Conservation (phyloP, 306 rosid species). For the Lathyrus aphaca region DNA sequence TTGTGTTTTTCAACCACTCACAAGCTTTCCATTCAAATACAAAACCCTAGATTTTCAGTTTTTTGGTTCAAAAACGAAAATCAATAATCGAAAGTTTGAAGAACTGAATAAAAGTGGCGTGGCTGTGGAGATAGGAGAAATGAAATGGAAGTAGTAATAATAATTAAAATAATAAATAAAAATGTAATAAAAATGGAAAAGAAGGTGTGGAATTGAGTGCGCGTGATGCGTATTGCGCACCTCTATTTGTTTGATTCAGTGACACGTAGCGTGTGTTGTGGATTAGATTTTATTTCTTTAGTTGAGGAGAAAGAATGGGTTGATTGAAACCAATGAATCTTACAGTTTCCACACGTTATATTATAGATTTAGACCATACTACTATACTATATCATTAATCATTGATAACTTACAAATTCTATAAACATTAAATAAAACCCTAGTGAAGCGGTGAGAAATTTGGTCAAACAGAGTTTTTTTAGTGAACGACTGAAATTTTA, state of each 20-base stretch:
- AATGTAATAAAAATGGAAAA: not conserved
- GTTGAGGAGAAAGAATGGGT: not conserved
- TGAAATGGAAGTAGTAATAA: not conserved
- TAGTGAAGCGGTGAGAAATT: too few relatives aligned
- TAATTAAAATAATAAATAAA: not conserved
- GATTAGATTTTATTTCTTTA: not conserved
- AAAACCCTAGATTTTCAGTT: not conserved
- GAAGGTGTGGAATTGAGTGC: not conserved
- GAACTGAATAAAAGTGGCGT: not conserved
- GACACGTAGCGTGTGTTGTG: constrained; percentile 21
- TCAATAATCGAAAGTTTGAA: not conserved
- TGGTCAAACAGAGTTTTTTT: too few relatives aligned
- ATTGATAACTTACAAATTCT: not conserved
- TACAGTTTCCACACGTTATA: not conserved
- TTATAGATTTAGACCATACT: not conserved
- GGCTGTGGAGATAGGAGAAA: not conserved
- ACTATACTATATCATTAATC: not conserved
- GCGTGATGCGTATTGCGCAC: constrained; percentile 25
- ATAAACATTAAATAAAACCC: too few relatives aligned
- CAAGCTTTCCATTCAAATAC: constrained; percentile 41
- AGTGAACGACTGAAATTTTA: too few relatives aligned
- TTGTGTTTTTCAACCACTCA: not conserved
- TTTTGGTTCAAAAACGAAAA: not conserved
- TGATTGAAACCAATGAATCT: not conserved
- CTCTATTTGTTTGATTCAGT: not conserved